Base-by-base conservation (phyloP, 2,329 filamentous ascomycete genomes). In the Diaporthe eres region DNA sequence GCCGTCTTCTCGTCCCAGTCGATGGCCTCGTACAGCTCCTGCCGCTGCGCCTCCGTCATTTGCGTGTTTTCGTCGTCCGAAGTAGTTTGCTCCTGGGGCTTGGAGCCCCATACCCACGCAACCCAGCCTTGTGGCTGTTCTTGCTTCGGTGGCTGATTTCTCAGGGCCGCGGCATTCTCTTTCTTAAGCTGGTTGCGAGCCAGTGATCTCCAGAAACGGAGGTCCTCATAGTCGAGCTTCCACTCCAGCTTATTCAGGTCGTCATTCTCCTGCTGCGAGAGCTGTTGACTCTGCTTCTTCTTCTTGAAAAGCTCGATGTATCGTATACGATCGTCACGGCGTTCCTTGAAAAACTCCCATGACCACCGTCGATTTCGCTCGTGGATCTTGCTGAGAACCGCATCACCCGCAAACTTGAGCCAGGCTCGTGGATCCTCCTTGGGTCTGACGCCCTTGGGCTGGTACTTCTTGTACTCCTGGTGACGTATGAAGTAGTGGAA, bases 401-500 rank as follows among this genome's bases (percentile, higher is more conserved):
- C 95, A 80, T 98, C 91, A 31, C 94, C 96, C 3, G 97, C 97
- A 84, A 98, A 99, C 75, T 90, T 91, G 74, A 99, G 87, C 97
- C 97, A 99, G 0, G 96, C 97, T 51, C 92, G 91, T 19, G 97
- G 96, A 80, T 98, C 95, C 83, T 98, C 95, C 82, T 95, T 98
- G 0, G 95, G 94, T 0, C 90, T 90, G 75, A 92, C 90, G 1
- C 89, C 92, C 82, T 97, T 97, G 5, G 97, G 97, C 80, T 98
- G 95, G 75, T 95, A 88, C 80, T 94, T 96, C 82, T 97, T 97
- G 87, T 98, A 98, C 83, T 99, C 96, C 83, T 98, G 97, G 79
- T 99, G 97, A 44, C 96, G 93, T 80, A 98, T 94, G 84, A 98
- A 99, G 85, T 98, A 98, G 84, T 99, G 97, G 87, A 99, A 99